Base-by-base conservation (phyloP, 2,329 filamentous ascomycete species). In the Scedosporium aurantiacum region DNA sequence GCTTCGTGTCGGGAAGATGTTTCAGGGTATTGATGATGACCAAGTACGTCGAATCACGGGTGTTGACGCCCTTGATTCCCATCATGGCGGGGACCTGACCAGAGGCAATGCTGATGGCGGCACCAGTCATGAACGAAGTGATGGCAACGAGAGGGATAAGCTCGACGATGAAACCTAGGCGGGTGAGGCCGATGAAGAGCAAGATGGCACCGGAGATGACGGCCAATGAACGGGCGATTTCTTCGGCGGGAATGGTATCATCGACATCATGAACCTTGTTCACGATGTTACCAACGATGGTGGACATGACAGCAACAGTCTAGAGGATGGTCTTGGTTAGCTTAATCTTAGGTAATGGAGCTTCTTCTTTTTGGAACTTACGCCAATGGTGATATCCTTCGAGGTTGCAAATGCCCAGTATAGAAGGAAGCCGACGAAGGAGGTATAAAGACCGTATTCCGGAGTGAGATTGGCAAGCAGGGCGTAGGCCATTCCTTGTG, bases 401-500 rank as follows among this genome's bases (percentile, higher is more conserved):
- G 87, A 90, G 0, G 87, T 90, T 37, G 86, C 87, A 68, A 90
- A 90, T 65, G 88, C 84, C 87, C 87, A 90, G 73, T 91, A 91
- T 63, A 90, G 79, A 63, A 90, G 72, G 60, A 89, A 87, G 60
- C 87, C 87, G 75, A 89, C 87, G 69, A 91, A 90, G 0, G 87
- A 90, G 1, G 87, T 88, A 74, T 96, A 96, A 0, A 97, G 82
- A 60, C 93, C 93, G 69, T 87, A 97, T 70, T 97, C 81, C 5
- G 88, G 83, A 0, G 84, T 80, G n/a, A 97, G 80, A 63, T 87
- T 82, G 54, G 93, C 93, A 27, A 97, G 80, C 64, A 86, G 79
- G 32, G 93, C 92, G 74, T 97, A 97, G 0, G 93, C 92, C 93
- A 97, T 97, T 64, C 91, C 88, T 71, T 97, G 93, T 5, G 93